Conservation (phyloP, 768 basidiomycete genomes). For the Termitomyces sp. region DNA sequence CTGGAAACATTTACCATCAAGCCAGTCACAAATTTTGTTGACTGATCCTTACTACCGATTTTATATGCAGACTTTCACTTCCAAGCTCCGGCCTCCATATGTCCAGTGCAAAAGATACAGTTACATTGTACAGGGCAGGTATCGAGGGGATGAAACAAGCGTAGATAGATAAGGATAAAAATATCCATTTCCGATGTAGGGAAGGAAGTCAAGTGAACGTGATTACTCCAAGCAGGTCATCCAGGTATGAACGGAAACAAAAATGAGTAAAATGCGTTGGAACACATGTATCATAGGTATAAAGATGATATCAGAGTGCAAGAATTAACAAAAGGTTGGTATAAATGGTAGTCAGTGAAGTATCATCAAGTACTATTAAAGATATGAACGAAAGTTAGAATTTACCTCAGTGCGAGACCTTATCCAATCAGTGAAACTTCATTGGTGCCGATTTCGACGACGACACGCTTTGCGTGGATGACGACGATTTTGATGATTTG, state of each 20-base stretch:
- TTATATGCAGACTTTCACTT: background rate
- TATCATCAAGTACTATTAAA: background rate
- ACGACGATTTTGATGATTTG: background rate
- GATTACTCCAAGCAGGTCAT: background rate
- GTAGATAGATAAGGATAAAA: background rate
- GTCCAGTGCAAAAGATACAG: background rate
- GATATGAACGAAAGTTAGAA: background rate
- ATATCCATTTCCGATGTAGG: background rate
- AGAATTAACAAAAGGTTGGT: background rate
- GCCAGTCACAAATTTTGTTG: background rate
- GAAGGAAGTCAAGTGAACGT: background rate
- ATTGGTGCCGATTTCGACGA: slow-evolving; percentile 11
- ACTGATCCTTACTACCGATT: background rate
- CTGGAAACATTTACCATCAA: background rate
- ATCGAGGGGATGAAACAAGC: background rate
- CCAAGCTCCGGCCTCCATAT: background rate
- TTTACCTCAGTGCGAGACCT: background rate
- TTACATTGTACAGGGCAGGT: background rate
- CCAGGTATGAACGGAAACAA: background rate
- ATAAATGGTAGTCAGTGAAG: background rate
- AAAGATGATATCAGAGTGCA: background rate
- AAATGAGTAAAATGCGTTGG: background rate
- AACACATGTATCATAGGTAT: background rate
- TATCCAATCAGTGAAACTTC: background rate
- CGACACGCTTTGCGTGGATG: background rate